Evolutionary conservation across 805 yeast species (phyloP).

Genomic region (Suhomyces xylopsoci): DNA sequence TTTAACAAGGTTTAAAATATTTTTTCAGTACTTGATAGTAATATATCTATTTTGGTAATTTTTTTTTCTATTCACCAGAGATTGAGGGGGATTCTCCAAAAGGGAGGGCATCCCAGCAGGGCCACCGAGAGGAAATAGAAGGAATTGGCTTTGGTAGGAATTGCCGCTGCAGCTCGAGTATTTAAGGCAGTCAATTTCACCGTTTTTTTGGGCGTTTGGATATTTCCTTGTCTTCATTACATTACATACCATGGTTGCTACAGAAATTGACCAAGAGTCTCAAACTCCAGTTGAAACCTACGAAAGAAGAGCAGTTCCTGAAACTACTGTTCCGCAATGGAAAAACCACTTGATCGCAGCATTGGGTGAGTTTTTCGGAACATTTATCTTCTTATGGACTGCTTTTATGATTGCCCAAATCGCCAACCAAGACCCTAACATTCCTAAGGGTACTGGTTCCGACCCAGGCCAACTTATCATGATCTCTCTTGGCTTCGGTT

Average conservation of each 20-base stretch:
- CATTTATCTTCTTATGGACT: constrained; percentile 77
- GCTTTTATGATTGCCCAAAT: constrained; percentile 82
- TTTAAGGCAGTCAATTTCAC: background rate
- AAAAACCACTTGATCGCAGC: constrained; percentile 64
- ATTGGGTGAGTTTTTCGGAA: constrained; percentile 81
- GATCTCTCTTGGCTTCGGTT: constrained; percentile 86
- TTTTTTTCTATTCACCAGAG: background rate
- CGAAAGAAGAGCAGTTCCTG: constrained; percentile 20
- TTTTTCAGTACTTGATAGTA: background rate
- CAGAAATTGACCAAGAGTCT: constrained; percentile 25
- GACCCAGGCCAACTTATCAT: constrained; percentile 67
- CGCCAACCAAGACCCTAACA: constrained; percentile 59
- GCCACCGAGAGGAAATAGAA: background rate
- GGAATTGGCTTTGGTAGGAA: background rate
- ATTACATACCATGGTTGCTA: constrained; percentile 14
- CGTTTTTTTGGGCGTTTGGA: background rate
- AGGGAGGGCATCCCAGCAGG: background rate
- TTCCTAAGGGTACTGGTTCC: constrained; percentile 37
- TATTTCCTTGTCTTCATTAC: background rate
- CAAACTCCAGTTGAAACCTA: constrained; percentile 25
- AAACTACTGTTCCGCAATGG: constrained; percentile 14
- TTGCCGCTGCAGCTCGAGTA: background rate
- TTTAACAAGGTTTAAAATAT: background rate
- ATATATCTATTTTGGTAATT: background rate
- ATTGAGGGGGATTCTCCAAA: background rate